phyloP scores from a whole-genome alignment of 2,329 filamentous ascomycete species.

The Aspergillus neotritici region DNA sequence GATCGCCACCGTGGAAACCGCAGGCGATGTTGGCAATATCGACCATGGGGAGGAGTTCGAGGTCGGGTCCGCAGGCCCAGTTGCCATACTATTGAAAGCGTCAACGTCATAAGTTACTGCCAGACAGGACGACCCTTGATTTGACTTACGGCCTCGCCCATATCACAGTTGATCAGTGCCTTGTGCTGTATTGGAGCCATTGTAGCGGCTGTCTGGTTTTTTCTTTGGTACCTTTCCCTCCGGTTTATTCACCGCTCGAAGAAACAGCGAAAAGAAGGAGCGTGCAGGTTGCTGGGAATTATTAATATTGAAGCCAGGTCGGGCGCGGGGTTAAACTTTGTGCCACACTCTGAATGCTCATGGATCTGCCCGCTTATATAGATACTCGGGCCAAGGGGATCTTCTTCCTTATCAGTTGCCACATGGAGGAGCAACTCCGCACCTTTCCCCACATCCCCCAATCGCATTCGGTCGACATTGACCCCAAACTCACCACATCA shows the following conservation, averaged over 20 bases:
- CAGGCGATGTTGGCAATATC: slow-evolving; percentile 60
- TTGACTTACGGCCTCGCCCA: slow-evolving; percentile 39
- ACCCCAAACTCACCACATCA: too few species aligned
- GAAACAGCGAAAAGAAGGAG: not conserved
- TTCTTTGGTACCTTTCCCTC: not conserved
- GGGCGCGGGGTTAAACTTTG: too few species aligned
- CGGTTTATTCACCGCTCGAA: not conserved
- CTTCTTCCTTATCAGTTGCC: too few species aligned
- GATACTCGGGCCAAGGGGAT: too few species aligned
- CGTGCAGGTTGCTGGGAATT: too few species aligned
- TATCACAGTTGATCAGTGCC: slow-evolving; percentile 46
- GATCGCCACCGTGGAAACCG: slow-evolving; percentile 57
- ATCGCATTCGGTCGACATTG: too few species aligned
- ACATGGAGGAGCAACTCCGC: too few species aligned
- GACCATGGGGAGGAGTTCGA: slow-evolving; percentile 56
- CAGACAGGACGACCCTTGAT: not conserved
- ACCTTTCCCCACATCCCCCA: too few species aligned
- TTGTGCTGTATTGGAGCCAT: slow-evolving; percentile 49
- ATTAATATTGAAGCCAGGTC: too few species aligned
- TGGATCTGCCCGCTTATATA: too few species aligned
- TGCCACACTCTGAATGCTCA: too few species aligned
- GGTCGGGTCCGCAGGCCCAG: slow-evolving; percentile 50
- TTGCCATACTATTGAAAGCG: slow-evolving; percentile 37
- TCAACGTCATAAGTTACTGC: not conserved
- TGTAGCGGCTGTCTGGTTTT: not conserved